phyloP scores from a whole-genome alignment of 805 yeast species.

The Candida lessepsii region DNA sequence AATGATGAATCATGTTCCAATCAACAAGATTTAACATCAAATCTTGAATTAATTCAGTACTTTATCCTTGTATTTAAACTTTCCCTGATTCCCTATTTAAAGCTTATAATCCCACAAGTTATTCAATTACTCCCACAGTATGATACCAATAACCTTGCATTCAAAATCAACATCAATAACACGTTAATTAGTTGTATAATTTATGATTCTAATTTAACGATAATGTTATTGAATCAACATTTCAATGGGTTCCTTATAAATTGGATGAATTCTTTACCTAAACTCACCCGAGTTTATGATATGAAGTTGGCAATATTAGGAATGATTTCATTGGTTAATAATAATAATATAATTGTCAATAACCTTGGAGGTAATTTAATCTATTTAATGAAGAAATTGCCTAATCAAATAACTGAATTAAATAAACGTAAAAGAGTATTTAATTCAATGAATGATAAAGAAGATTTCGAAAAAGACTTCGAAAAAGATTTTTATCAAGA shows the following conservation, averaged over 20 bases:
- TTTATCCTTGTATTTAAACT: slow-evolving; percentile 57
- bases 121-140: slow-evolving; percentile 3
- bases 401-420: slow-evolving; percentile 65
- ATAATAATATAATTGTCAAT: slow-evolving; percentile 19
- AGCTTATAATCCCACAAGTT: slow-evolving; percentile 6
- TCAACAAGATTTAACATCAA: slow-evolving; percentile 53
- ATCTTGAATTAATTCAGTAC: slow-evolving; percentile 64
- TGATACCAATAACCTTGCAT: slow-evolving; percentile 34
- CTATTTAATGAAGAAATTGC: slow-evolving; percentile 52
- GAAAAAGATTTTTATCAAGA: slow-evolving; percentile 4
- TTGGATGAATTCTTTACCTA: slow-evolving; percentile 63
- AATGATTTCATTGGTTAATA: slow-evolving; percentile 45
- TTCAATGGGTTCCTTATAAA: slow-evolving; percentile 49
- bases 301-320: slow-evolving; percentile 75
- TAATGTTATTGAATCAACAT: slow-evolving; percentile 45
- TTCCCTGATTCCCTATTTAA: slow-evolving; percentile 9
- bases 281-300: slow-evolving; percentile 72
- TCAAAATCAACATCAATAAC: slow-evolving; percentile 53
- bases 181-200: slow-evolving; percentile 63
- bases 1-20: slow-evolving; percentile 52
- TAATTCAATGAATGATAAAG: slow-evolving; percentile 20
- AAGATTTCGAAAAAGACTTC: no score
- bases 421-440: slow-evolving; percentile 64
- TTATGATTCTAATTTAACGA: slow-evolving; percentile 53
- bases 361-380: slow-evolving; percentile 14